Percentiles rank a stretch among this genome's conserved stretches.
Evolutionary conservation across 345 rosid species (phyloP).

Genomic region (Citrus cavaleriei): DNA sequence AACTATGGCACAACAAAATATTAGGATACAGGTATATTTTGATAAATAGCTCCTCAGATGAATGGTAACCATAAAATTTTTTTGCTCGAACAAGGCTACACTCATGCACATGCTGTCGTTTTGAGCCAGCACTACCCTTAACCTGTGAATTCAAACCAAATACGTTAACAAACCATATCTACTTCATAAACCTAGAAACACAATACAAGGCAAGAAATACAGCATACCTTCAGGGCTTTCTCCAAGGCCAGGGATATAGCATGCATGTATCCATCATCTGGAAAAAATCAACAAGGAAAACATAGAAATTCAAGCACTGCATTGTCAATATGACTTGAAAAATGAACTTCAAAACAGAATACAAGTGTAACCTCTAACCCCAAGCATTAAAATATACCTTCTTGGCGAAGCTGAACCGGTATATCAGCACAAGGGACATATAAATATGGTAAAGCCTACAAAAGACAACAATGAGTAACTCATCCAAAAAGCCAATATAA

Average conservation of each 20-base stretch:
- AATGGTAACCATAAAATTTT: conserved; percentile 84
- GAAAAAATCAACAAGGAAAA: conserved; percentile 19
- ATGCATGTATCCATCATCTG: conserved; percentile 50
- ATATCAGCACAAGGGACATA: conserved; percentile 75
- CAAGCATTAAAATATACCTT: conserved; percentile 40
- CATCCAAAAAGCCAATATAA: neutral
- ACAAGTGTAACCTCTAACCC: neutral
- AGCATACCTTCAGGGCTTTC: conserved; percentile 74
- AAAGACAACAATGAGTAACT: conserved; percentile 11
- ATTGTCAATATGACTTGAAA: neutral
- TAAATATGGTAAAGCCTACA: conserved; percentile 85
- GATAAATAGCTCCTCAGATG: conserved; percentile 81
- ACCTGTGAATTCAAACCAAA: conserved; percentile 44
- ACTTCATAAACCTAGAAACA: conserved; percentile 1
- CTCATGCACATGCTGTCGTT: conserved; percentile 82
- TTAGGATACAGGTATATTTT: conserved; percentile 90
- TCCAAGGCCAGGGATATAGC: conserved; percentile 62
- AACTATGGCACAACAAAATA: conserved; percentile 9
- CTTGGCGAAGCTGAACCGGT: conserved; percentile 30
- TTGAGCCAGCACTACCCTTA: conserved; percentile 60
- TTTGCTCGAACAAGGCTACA: conserved; percentile 77
- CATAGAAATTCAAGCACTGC: neutral
- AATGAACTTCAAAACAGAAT: neutral
- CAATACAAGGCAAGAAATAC: conserved; percentile 6
- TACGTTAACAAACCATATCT: conserved; percentile 5